Base-by-base conservation (phyloP, 305 asterid species). In the Fraxinus ornus region DNA sequence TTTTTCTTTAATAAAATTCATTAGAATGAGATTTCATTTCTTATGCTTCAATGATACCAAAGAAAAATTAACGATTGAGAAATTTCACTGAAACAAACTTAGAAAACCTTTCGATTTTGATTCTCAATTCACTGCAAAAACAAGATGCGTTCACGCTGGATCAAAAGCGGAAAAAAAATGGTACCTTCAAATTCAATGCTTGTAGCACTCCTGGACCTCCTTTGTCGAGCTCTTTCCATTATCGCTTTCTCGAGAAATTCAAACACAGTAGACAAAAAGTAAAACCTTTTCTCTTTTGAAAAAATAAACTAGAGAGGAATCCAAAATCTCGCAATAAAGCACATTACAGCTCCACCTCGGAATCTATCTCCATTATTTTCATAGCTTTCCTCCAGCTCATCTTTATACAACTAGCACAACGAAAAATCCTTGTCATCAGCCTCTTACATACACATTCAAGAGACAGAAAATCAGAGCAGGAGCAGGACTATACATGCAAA, bases 161-260 rank as follows among this genome's bases (percentile, higher is more conserved):
- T 26, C 37, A 68, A 21, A 75, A 13, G 19, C 3, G 28, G 30
- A 32, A 15, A 22, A 9, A 32, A 75, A 75, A 64, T n/a, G 52
- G 26, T 78, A 93, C 97, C 97, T 88, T 89, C 90, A 80, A 74
- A 95, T 89, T 89, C 90, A 81, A 74, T 57, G 57, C 77, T 78
- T 32, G 91, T 37, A 86, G 90, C 84, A 77, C 93, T 91, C 76
- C 86, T 88, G 81, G 91, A 87, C 88, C 89, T 93, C 83, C 86
- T 84, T 13, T 79, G 94, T 1, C 91, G 86, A 84, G 66, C 39
- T 77, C 79, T 80, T 85, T 88, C 91, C 95, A 90, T 90, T 87
- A 60, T 77, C 84, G 80, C 75, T 52, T 71, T 39, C 22, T 70
- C 39, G 75, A 86, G 82, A 81, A 83, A 30, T 64, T 82, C 83